These are phyloP conservation scores for Melastoma malabathricum DNA, from an alignment of 345 rosid genomes.

Conservation along the genomic window DNA sequence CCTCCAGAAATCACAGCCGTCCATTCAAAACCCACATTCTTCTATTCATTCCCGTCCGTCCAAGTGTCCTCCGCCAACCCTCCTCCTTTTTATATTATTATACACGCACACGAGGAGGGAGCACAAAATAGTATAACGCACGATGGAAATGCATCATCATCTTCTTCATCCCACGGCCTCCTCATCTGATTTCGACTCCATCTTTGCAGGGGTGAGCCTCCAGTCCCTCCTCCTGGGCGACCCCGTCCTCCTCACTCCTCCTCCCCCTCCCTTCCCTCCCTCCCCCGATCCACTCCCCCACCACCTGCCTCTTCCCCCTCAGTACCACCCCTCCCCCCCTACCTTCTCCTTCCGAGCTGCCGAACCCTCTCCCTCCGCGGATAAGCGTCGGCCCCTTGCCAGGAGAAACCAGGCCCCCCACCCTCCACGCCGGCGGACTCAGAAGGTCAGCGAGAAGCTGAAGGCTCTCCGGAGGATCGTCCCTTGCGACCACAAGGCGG, in stretches of 20 bases:
- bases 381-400: neutral
- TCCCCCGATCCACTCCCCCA: neutral
- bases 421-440: neutral
- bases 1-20: too few species aligned
- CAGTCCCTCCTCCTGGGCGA: conserved; percentile 6
- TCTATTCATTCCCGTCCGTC: too few species aligned
- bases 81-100: too few species aligned
- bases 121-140: too few species aligned
- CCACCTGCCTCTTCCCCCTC: neutral
- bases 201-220: conserved; percentile 13
- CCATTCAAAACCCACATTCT: too few species aligned
- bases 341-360: neutral
- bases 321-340: conserved; percentile 1
- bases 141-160: neutral
- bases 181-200: conserved; percentile 4
- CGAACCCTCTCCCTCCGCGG: neutral
- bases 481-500: conserved; percentile 41
- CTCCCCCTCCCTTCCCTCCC: neutral
- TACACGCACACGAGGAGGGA: too few species aligned
- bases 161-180: neutral
- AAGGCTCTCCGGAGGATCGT: conserved; percentile 16
- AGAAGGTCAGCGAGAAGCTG: conserved; percentile 4
- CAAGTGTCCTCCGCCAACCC: too few species aligned
- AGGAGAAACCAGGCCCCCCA: neutral
- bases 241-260: neutral